Percentiles rank a stretch among this genome's conserved stretches.
These are phyloP conservation scores for Zizania palustris DNA, from an alignment of 202 grass and related monocot species.

Conservation along the genomic window DNA sequence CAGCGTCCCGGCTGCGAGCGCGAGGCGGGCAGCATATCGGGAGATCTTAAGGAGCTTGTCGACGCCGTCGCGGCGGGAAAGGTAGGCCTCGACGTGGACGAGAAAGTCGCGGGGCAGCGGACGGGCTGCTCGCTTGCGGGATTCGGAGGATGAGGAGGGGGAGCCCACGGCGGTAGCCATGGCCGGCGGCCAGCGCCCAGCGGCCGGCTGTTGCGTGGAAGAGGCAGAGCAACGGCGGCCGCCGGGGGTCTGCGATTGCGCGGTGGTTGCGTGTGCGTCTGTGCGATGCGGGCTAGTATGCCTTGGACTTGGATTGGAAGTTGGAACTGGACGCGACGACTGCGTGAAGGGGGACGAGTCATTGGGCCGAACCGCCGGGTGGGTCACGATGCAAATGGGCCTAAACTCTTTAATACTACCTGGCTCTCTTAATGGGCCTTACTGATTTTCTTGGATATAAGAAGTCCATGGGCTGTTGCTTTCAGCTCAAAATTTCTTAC, in stretches of 20 bases:
- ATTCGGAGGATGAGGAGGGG: constrained; percentile 41
- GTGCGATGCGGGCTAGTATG: background rate
- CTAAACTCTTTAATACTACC: background rate
- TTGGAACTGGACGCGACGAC: background rate
- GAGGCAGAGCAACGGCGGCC: background rate
- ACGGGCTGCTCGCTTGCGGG: constrained; percentile 22
- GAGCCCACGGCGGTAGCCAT: constrained; percentile 39
- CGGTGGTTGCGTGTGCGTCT: constrained; percentile 21
- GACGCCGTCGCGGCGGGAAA: constrained; percentile 88
- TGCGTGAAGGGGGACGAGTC: background rate
- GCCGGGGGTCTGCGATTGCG: background rate
- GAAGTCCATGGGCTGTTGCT: background rate
- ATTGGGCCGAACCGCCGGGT: background rate
- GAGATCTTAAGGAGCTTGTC: constrained; percentile 99
- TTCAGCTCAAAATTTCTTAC: background rate
- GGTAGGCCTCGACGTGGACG: constrained; percentile 81
- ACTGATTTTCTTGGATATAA: background rate
- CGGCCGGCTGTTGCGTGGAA: background rate
- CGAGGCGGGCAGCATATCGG: constrained; percentile 79
- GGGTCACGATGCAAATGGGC: background rate
- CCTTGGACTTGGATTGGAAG: background rate
- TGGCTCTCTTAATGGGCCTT: background rate
- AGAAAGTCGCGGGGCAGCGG: constrained; percentile 68
- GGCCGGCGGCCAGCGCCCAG: constrained; percentile 24
- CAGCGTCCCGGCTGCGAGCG: constrained; percentile 53